Evolutionary conservation across 108 stramenopile species (phyloP), one percentile per base, ranked within the genome.

Genomic region (Stephanodiscus minutulus): DNA sequence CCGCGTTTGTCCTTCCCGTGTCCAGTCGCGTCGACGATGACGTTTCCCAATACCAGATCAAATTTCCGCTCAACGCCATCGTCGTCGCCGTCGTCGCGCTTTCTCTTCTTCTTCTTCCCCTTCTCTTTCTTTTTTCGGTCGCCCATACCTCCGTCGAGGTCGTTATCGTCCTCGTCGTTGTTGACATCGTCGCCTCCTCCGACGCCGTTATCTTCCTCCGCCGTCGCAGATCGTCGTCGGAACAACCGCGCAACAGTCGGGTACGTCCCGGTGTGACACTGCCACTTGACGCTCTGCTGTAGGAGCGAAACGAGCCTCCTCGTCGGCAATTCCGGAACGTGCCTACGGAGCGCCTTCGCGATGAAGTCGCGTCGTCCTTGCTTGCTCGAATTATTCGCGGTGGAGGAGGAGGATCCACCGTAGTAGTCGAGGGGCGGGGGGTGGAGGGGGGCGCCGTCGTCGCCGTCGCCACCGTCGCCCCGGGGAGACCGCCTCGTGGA

Each of bases 211-310:
- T 75, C 36, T 73, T 72, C 58, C 33, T 27, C 60, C 53, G 69
- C 73, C 17, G 55, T 76, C 62, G 37, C 70, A 15, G 22, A 65
- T 39, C 2, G 39, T 7, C 79, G 61, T 31, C 68, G 64, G 52
- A 46, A 57, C 41, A 71, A 69, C 24, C 47, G 46, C 68, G 86
- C 46, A 10, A 87, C 78, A 20, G 69, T 77, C 7, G 91, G 91
- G 54, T 90, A 70, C 49, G 73, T 60, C 17, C 91, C 94, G 2
- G 88, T 89, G 68, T 85, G 74, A 41, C 76, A 74, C 68, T 96
- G 97, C 88, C 89, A 98, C 65, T 94, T 88, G 20, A 96, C 72
- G 2, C 96, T 95, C 69, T 97, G 94, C 46, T 95, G 93, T 24
- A 98, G 46, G 66, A 98, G 76, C n/a, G 86, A 67, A 24, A 84